Percentiles rank a stretch among this genome's conserved stretches.
Evolutionary conservation across 2,329 filamentous ascomycete genomes (phyloP).

Genomic region (Curvularia lunata): DNA sequence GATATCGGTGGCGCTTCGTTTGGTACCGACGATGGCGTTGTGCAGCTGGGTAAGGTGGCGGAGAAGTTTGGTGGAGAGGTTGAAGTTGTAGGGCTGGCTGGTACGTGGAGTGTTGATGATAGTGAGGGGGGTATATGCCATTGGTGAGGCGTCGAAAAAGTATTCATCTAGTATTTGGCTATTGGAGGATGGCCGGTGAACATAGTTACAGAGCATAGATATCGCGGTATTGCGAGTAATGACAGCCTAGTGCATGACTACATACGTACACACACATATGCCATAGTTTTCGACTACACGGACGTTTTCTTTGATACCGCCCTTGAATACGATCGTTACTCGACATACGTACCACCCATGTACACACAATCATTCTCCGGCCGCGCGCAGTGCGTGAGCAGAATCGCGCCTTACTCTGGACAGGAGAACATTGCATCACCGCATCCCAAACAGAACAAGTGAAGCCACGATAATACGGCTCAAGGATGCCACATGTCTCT

Average conservation of each 20-base stretch:
- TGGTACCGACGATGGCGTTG: slow-evolving; percentile 43
- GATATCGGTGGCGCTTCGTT: slow-evolving; percentile 24
- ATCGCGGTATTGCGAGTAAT: neutral
- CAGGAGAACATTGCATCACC: slow-evolving; percentile 1
- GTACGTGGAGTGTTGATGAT: slow-evolving; percentile 88
- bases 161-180: slow-evolving; percentile 7
- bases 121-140: slow-evolving; percentile 64
- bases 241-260: neutral
- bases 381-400: neutral
- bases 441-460: too few relatives aligned
- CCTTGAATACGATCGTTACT: neutral
- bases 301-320: neutral
- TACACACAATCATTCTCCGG: neutral
- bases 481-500: slow-evolving; percentile 2
- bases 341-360: neutral
- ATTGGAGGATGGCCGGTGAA: too few relatives aligned
- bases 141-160: slow-evolving; percentile 6
- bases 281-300: neutral
- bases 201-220: slow-evolving; percentile 4
- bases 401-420: neutral
- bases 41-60: slow-evolving; percentile 58
- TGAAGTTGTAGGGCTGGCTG: slow-evolving; percentile 74
- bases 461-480: neutral
- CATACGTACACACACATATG: neutral
- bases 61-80: slow-evolving; percentile 62